Conservation (phyloP, 1,139 yeast species). For the Pneumocystis jirovecii region DNA sequence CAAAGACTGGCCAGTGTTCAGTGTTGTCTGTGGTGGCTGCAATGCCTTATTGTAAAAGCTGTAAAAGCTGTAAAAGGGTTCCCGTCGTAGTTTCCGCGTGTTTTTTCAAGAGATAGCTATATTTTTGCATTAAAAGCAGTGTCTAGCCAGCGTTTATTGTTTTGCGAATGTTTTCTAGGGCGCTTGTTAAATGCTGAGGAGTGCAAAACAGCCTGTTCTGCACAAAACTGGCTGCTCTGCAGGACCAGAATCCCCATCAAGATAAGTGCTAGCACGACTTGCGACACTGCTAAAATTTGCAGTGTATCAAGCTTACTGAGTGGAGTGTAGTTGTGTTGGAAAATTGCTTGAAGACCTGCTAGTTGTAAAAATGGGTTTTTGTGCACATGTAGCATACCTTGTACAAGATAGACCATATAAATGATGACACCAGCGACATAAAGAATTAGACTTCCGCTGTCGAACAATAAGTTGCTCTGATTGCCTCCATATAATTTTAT, state of each 20-base stretch:
- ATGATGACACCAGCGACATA: conserved; percentile 58
- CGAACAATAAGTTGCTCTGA: conserved; percentile 51
- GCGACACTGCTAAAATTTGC: conserved; percentile 83
- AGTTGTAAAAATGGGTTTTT: conserved; percentile 26
- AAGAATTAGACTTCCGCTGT: conserved; percentile 67
- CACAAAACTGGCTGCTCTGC: conserved; percentile 84
- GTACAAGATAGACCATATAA: conserved; percentile 31
- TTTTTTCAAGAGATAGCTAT: no score
- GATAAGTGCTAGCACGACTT: conserved; percentile 56
- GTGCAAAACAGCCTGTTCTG: conserved; percentile 46
- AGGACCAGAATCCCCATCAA: conserved; percentile 64
- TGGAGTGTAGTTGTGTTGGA: conserved; percentile 79
- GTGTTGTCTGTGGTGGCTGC: no score
- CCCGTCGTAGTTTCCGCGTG: no score
- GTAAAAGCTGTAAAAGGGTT: no score
- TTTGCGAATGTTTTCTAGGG: background rate
- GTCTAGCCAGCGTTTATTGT: background rate
- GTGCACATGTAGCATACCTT: background rate
- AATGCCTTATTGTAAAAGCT: no score
- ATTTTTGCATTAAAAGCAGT: background rate
- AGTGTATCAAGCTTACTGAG: conserved; percentile 75
- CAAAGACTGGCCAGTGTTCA: no score
- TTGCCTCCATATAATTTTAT: conserved; percentile 4
- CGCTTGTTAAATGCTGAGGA: background rate
- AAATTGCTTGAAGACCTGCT: conserved; percentile 60